Evolutionary conservation across 1,139 yeast species (phyloP).

Genomic region (Lodderomyces theae): DNA sequence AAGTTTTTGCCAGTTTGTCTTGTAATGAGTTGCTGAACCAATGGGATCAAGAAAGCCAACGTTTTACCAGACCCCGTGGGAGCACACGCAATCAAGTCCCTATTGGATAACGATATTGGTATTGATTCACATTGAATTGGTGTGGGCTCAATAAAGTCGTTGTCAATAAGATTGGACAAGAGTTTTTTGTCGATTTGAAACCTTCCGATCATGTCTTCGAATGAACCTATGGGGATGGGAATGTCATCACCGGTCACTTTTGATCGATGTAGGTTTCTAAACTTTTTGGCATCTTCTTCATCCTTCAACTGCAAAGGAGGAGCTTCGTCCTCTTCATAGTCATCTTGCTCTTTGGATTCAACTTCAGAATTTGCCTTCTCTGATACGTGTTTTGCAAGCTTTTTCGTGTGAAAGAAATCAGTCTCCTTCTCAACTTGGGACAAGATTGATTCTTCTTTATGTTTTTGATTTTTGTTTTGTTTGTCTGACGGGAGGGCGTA

Average conservation of each 20-base stretch:
- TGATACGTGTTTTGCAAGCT: conserved; percentile 20
- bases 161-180: conserved; percentile 60
- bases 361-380: background rate
- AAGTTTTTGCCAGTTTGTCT: conserved; percentile 26
- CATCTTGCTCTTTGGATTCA: conserved; percentile 17
- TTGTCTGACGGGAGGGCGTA: conserved; percentile 37
- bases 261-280: conserved; percentile 55
- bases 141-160: conserved; percentile 82
- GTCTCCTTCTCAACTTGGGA: conserved; percentile 57
- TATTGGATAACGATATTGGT: conserved; percentile 59
- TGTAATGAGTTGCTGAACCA: conserved; percentile 49
- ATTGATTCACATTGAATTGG: conserved; percentile 87
- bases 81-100: conserved; percentile 84
- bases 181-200: conserved; percentile 65
- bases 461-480: conserved; percentile 19
- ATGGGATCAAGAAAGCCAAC: conserved; percentile 80
- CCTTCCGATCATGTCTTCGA: conserved; percentile 70
- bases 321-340: conserved; percentile 21
- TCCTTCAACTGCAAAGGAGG: conserved; percentile 49
- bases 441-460: conserved; percentile 36
- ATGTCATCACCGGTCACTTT: conserved; percentile 75
- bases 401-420: conserved; percentile 68
- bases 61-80: conserved; percentile 96
- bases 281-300: conserved; percentile 53
- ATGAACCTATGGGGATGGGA: conserved; percentile 87